Evolutionary conservation across 495 filamentous ascomycete species (phyloP).

Genomic region (Parmelia sp.): DNA sequence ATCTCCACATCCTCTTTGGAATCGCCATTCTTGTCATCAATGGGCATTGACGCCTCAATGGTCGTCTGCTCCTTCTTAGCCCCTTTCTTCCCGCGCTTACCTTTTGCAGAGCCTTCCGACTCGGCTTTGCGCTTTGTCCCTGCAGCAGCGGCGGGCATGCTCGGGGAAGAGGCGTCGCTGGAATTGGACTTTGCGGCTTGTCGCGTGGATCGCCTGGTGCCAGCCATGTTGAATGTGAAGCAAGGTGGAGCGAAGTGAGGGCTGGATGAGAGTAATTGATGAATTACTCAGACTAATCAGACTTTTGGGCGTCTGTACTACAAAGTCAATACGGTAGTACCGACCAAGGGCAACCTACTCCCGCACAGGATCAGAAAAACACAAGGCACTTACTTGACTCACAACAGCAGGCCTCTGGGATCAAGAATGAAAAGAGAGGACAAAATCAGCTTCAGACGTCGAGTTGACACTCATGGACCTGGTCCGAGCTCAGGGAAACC

Average conservation of each 20-base stretch:
- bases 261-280: background rate
- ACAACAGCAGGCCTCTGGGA: background rate
- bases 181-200: conserved; percentile 24
- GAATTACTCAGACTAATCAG: too few relatives aligned
- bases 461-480: too few relatives aligned
- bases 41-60: conserved; percentile 27
- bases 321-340: background rate
- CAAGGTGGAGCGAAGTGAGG: background rate
- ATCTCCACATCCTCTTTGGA: conserved; percentile 24
- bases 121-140: conserved; percentile 27
- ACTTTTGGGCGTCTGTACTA: too few relatives aligned
- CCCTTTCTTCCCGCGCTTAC: conserved; percentile 27
- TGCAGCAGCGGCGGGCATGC: conserved; percentile 17
- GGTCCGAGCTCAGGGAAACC: too few relatives aligned
- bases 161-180: conserved; percentile 21
- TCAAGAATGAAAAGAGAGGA: background rate
- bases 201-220: conserved; percentile 24
- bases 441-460: too few relatives aligned
- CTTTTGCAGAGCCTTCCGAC: conserved; percentile 13
- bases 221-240: conserved; percentile 16
- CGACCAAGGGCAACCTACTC: background rate
- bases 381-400: background rate
- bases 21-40: conserved; percentile 11
- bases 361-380: too few relatives aligned
- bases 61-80: conserved; percentile 25